Evolutionary conservation across 345 rosid species (phyloP), one percentile per base, ranked within the genome.

Genomic region (Brassica rapa): DNA sequence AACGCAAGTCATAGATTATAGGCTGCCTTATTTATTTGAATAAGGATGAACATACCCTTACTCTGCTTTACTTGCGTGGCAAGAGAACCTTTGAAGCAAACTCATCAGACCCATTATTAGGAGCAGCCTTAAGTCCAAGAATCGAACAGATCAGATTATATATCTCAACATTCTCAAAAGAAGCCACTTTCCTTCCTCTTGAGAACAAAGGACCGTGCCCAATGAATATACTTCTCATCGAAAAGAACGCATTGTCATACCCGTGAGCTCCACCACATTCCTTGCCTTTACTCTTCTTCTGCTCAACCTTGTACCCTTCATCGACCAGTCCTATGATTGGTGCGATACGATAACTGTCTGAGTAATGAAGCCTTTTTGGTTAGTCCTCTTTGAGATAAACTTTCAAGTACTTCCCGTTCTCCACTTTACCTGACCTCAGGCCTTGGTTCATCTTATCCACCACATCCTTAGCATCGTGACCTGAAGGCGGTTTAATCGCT

Each of bases 181-280:
- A 94, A 0, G 96, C 91, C 66, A 94, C 94, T 85, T 92, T 94
- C 84, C 59, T 76, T 5, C 97, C 96, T 33, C 82, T 82, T 3
- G 83, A 85, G 73, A 94, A 94, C 84, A 83, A 82, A 65, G 96
- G 96, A 70, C 97, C 98, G 56, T 92, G 90, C 37, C 91, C 98
- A 12, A 94, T 85, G 77, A 92, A 94, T 82, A 94, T 89, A 35
- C 90, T 81, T 79, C 98, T 92, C 97, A 92, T 94, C 12, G 98
- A 94, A 88, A 94, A 92, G 70, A 86, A 7, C 16, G 83, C 82
- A 77, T 90, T 94, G 77, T 94, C 97, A 76, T 92, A 94, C 7
- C 98, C 98, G 63, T 92, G 97, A 2, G 87, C 82, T 73, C 98
- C 97, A 15, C 87, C 93, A 68, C 97, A 92, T 70, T 94, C 98